A percentile compares a stretch with the other conserved stretches of the same genome.
phyloP scores from a whole-genome alignment of 2,329 filamentous ascomycete genomes.

The Aspergillus sp. region DNA sequence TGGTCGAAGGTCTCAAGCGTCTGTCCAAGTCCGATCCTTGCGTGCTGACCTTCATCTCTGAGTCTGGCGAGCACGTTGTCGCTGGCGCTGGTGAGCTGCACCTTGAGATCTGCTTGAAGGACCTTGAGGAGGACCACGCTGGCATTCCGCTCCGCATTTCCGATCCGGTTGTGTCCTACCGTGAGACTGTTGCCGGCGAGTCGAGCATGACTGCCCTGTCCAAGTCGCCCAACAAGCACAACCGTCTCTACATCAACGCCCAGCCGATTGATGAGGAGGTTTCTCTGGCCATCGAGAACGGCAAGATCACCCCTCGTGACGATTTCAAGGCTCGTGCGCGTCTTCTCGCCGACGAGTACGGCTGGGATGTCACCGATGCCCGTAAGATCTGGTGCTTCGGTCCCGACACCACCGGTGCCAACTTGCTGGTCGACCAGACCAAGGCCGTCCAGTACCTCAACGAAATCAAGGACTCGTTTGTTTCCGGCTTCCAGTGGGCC shows the following conservation, averaged over 20 bases:
- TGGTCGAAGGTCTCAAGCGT: conserved; percentile 99
- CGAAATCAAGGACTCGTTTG: conserved; percentile 99
- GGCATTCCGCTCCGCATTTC: conserved; percentile 96
- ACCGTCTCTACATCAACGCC: conserved; percentile 96
- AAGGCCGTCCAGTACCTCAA: conserved; percentile 99
- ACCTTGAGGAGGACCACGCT: conserved; percentile 98
- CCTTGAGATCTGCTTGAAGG: conserved; percentile 99
- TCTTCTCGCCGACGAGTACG: conserved; percentile 89
- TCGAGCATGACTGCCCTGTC: conserved; percentile 95
- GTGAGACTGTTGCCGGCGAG: conserved; percentile 78
- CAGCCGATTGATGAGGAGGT: conserved; percentile 89
- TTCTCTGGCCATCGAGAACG: conserved; percentile 75
- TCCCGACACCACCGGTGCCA: conserved; percentile 93
- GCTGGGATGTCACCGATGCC: conserved; percentile 99
- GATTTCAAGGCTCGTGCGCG: conserved; percentile 98
- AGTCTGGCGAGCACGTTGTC: conserved; percentile 97
- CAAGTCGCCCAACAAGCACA: conserved; percentile 99
- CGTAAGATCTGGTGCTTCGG: conserved; percentile 99
- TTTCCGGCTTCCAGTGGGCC: conserved; percentile 99
- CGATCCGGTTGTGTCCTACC: conserved; percentile 96
- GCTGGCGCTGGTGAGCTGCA: conserved; percentile 99
- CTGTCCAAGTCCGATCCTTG: conserved; percentile 99
- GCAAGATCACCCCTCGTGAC: conserved; percentile 90
- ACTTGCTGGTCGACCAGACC: conserved; percentile 98
- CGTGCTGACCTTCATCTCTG: conserved; percentile 78